Base-by-base conservation (phyloP, 1,139 yeast species). In the Hansenula sp. region DNA sequence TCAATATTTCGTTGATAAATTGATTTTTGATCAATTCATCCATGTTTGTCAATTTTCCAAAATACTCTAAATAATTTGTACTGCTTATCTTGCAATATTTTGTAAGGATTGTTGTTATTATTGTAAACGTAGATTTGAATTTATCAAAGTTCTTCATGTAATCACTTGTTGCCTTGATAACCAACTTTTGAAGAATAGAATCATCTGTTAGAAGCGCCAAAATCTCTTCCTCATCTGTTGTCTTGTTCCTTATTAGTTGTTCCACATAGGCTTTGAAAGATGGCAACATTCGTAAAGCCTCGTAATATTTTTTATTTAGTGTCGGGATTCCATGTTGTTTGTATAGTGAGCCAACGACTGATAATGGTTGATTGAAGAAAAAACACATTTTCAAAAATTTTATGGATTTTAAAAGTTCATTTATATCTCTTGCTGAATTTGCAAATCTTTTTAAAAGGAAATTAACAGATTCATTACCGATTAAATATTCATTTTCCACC, bases 331-430 rank as follows among this genome's bases (percentile, higher is more conserved):
- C 46, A 11, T 46, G 45, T 5, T 49, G 39, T 32, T 56, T 60
- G 19, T 52, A 51, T 53, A 62, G 49, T 40, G 57, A 47, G 7
- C 47, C 44, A 10, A 69, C 55, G 0, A 66, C 52, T 7, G 74
- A 60, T 29, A 76, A 59, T 3, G 82, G 81, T 61, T 74, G 76
- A 46, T 66, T 73, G 54, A 69, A 79, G 53, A 74, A 80, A 51
- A 76, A 77, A 10, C 71, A 64, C 82, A 79, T 77, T 46, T 75
- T 71, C 31, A 74, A 60, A 41, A 77, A 58, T 44, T 76, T 77
- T 47, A 79, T 53, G 16, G 66, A 59, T 46, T 75, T 79, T 38
- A 77, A 66, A 20, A 58, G 50, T 19, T 52, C 54, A 35, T 53
- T 51, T 14, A 51, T 48, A 29, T 44, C 47, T 34, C 46, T 49